Evolutionary conservation across 192 early-diverging fungal genomes (phyloP).

Genomic region (Coemansia sp.): DNA sequence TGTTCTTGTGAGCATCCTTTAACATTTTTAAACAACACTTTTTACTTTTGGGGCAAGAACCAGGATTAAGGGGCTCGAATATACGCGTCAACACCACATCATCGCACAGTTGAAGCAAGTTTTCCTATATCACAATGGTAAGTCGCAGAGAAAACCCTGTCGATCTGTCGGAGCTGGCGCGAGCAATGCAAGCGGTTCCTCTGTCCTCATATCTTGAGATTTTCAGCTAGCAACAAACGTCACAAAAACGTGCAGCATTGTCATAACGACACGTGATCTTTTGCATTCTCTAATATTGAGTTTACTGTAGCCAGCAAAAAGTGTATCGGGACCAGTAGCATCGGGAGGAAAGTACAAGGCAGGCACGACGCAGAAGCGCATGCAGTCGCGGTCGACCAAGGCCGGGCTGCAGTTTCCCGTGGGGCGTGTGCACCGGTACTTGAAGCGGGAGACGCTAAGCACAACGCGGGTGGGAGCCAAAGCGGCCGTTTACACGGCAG

Average conservation of each 20-base stretch:
- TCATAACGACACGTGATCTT: background rate
- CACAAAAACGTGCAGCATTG: background rate
- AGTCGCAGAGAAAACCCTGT: background rate
- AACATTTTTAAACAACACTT: background rate
- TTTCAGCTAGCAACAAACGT: background rate
- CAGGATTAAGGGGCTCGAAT: background rate
- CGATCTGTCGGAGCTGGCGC: background rate
- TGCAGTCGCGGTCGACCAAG: slow-evolving; percentile 54
- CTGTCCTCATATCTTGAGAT: background rate
- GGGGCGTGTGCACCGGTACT: slow-evolving; percentile 89
- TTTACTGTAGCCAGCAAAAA: slow-evolving; percentile 46
- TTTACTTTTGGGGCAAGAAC: background rate
- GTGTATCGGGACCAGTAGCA: slow-evolving; percentile 41
- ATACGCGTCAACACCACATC: background rate
- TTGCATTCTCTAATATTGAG: background rate
- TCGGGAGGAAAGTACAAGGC: slow-evolving; percentile 51
- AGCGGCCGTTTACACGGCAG: slow-evolving; percentile 88
- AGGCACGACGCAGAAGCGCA: slow-evolving; percentile 41
- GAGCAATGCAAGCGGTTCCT: no score
- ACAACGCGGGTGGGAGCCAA: slow-evolving; percentile 85
- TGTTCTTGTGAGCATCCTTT: no score
- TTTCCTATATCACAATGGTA: slow-evolving; percentile 9
- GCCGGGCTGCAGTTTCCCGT: slow-evolving; percentile 80
- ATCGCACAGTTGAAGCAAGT: background rate
- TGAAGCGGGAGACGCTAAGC: slow-evolving; percentile 77